phyloP scores from a whole-genome alignment of 73 alveolate species.

The Symbiodinium pilosum region DNA sequence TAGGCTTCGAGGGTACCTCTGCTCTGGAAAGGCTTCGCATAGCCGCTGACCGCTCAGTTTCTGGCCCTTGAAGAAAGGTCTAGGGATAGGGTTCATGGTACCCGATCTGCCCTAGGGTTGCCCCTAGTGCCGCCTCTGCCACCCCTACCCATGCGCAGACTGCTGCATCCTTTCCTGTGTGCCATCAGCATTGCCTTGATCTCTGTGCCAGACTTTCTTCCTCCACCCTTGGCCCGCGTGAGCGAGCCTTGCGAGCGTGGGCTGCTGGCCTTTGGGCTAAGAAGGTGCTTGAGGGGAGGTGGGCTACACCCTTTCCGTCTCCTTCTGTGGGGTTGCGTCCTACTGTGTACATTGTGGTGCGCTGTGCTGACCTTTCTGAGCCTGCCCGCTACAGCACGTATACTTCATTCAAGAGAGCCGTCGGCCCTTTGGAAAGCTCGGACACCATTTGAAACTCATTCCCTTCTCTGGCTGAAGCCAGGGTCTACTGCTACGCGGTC shows the following conservation, averaged over 20 bases:
- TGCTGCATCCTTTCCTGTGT: background rate
- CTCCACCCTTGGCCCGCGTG: background rate
- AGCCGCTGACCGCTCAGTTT: background rate
- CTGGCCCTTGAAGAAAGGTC: background rate
- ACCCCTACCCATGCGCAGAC: background rate
- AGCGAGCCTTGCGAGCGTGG: conserved; percentile 18
- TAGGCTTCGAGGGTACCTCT: background rate
- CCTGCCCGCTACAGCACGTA: background rate
- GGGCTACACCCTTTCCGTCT: background rate
- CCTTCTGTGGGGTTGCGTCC: background rate
- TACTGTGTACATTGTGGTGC: conserved; percentile 7
- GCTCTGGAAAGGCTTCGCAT: background rate
- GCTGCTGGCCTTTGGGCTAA: background rate
- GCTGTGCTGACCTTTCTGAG: background rate
- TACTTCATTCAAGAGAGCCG: background rate
- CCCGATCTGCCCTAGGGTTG: too few species aligned
- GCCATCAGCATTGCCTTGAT: background rate
- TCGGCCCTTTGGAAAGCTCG: background rate
- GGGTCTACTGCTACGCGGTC: background rate
- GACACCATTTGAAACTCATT: background rate
- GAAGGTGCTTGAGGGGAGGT: background rate
- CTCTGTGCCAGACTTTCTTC: background rate
- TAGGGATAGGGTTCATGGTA: background rate
- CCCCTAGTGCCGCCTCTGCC: background rate
- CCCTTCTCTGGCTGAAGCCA: background rate